Evolutionary conservation across 305 asterid genomes (phyloP), one percentile per base, ranked within the genome.

Genomic region (Rubia occidens): DNA sequence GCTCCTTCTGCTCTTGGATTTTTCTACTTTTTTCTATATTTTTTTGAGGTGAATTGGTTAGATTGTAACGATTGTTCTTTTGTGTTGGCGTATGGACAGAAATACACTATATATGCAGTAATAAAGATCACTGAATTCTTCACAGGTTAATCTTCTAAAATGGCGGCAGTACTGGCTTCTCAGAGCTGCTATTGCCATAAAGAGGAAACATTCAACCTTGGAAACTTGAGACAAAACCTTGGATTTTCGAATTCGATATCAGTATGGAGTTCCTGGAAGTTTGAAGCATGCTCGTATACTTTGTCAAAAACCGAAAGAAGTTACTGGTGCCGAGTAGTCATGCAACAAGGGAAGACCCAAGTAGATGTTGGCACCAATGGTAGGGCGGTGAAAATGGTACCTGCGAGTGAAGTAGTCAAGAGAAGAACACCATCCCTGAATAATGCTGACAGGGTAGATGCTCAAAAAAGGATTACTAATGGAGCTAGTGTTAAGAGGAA

Each of bases 121-220:
- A 14, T 26, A 7, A 24, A 60, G 29, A 43, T 59, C 11, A 37
- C 51, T 39, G 43, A 21, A 63, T 63, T 15, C 67, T 63, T 15
- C 71, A 58, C 80, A 78, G 95, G 89, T 71, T 66, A 53, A 64
- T 56, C 39, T 51, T 58, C 75, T 74, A 37, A 56, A 71, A 88
- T 91, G 96, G 90, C 85, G 72, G 85, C 88, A 71, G 78, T 84
- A 67, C 82, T 89, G 75, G 95, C 95, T 78, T 87, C 90, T 11
- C 79, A 80, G 66, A 83, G 89, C 83, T 84, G 86, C 69, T 83
- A 77, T 82, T 87, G 91, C 84, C 83, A 81, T 79, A 56, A 70
- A 62, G 85, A 81, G 39, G 88, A 85, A 62, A 58, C 68, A 20
- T 47, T 72, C 45, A 73, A 81, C 73, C 82, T 76, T 59, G 82